Base-by-base conservation (phyloP, 768 basidiomycete genomes). In the Russula sp. region DNA sequence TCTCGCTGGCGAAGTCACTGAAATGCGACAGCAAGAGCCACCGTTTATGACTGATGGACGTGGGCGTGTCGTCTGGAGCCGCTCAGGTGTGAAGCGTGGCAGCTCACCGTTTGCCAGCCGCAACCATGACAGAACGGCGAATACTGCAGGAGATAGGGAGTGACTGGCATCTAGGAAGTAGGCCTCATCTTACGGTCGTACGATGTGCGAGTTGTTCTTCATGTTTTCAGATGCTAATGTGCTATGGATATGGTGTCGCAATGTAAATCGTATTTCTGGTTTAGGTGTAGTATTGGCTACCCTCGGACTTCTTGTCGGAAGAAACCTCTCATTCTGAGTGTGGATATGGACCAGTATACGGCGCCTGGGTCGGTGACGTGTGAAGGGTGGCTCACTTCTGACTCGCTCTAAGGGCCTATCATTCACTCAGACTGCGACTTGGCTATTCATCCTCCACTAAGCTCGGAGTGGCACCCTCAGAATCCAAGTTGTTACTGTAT, bases 21-120 rank as follows among this genome's bases (percentile, higher is more conserved):
- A 56, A 32, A 59, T 54, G 32, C 51, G 57, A 49, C 64, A 49
- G 14, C 59, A 57, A 42, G 58, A 71, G 34, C 73, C 73, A 25
- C 73, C 73, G 5, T 72, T 73, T 65, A 64, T 69, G 64, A 74
- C 73, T 2, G 73, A 74, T 57, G 73, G 73, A 2, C 72, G 72
- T n/a, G 73, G 73, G 18, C 68, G 72, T 18, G 73, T 74, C 36
- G 73, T 74, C 5, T 73, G 72, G 72, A 74, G 73, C 47, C 69
- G 61, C 41, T 61, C 68, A 16, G 59, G 59, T 18, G 59, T 45
- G 45, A 66, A 66, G 43, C 57, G 39, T 16, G 57, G 57, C 14
- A 29, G n/a, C 39, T 55, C 57, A 1, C 57, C 61, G 14, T 39
- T n/a, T 54, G 32, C 51, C 34, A 18, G 14, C 22, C 46, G 52